These are phyloP conservation scores for Moniliophthora roreri DNA, from an alignment of 1,284 basidiomycete species.

Conservation along the genomic window DNA sequence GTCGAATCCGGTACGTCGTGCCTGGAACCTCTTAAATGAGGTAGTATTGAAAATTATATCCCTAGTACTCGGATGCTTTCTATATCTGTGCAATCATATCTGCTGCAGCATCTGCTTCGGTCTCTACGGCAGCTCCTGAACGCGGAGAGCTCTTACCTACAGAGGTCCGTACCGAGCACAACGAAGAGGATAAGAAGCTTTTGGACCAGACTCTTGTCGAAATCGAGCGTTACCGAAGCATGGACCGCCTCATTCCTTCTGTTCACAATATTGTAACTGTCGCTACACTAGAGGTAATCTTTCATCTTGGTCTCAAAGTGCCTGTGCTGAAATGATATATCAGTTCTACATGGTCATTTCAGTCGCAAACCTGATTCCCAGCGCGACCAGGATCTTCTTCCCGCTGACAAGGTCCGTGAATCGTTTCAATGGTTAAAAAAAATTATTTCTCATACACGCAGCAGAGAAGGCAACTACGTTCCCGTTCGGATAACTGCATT, in stretches of 20 bases:
- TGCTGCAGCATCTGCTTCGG: conserved; percentile 74
- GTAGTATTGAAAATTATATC: neutral
- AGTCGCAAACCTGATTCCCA: conserved; percentile 78
- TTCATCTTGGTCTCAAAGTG: conserved; percentile 10
- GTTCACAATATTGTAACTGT: conserved; percentile 93
- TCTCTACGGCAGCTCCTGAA: conserved; percentile 74
- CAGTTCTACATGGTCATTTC: conserved; percentile 85
- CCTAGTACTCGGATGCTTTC: conserved; percentile 86
- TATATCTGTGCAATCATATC: conserved; percentile 90
- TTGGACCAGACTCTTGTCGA: conserved; percentile 75
- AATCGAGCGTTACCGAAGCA: conserved; percentile 89
- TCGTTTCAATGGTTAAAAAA: conserved; percentile 2
- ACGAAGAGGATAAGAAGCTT: conserved; percentile 63
- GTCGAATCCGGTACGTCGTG: conserved; percentile 71
- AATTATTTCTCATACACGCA: conserved; percentile 5
- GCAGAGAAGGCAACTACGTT: conserved; percentile 89
- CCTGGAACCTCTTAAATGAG: no score
- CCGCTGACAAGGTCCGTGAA: conserved; percentile 79
- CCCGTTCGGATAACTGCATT: conserved; percentile 92
- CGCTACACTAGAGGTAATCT: conserved; percentile 80
- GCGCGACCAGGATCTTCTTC: conserved; percentile 83
- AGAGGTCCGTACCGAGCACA: conserved; percentile 65
- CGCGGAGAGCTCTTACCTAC: conserved; percentile 72
- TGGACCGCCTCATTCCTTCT: conserved; percentile 95
- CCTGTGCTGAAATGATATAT: conserved; percentile 7